phyloP scores from a whole-genome alignment of 2,329 filamentous ascomycete species.

The Furcasterigmium sp. region DNA sequence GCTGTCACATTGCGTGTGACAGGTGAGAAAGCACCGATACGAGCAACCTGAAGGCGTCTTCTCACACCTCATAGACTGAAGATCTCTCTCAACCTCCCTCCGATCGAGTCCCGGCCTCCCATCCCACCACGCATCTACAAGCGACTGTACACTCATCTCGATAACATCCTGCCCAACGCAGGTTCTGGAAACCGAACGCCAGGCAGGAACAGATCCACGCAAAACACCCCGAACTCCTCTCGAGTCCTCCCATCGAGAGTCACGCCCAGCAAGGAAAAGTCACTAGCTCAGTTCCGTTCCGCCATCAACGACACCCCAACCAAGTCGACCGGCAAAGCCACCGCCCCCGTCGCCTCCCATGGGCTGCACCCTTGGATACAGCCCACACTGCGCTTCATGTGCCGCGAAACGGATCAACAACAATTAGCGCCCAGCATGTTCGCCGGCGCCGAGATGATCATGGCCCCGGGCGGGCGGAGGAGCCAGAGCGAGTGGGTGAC shows the following conservation, averaged over 20 bases:
- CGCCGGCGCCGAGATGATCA: slow-evolving; percentile 61
- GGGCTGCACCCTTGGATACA: slow-evolving; percentile 63
- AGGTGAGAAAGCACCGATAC: slow-evolving; percentile 43
- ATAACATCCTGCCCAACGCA: slow-evolving; percentile 57
- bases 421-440: slow-evolving; percentile 67
- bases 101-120: slow-evolving; percentile 69
- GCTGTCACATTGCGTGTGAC: slow-evolving; percentile 85
- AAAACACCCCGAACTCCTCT: slow-evolving; percentile 12
- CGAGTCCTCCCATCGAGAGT: slow-evolving; percentile 15
- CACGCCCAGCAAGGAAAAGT: slow-evolving; percentile 42
- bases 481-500: slow-evolving; percentile 44
- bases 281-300: slow-evolving; percentile 36
- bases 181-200: slow-evolving; percentile 21
- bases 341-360: slow-evolving; percentile 17
- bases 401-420: slow-evolving; percentile 54
- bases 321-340: slow-evolving; percentile 32
- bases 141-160: slow-evolving; percentile 75
- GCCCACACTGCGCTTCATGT: slow-evolving; percentile 61
- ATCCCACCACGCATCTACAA: slow-evolving; percentile 78
- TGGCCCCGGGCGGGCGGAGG: slow-evolving; percentile 34
- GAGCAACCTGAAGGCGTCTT: background rate
- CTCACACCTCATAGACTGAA: slow-evolving; percentile 58
- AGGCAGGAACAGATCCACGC: slow-evolving; percentile 16
- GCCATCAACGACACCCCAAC: slow-evolving; percentile 31
- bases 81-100: slow-evolving; percentile 68